A percentile compares a stretch with the other conserved stretches of the same genome.
Conservation (phyloP, 345 rosid genomes). For the Eucalyptus curtisii region DNA sequence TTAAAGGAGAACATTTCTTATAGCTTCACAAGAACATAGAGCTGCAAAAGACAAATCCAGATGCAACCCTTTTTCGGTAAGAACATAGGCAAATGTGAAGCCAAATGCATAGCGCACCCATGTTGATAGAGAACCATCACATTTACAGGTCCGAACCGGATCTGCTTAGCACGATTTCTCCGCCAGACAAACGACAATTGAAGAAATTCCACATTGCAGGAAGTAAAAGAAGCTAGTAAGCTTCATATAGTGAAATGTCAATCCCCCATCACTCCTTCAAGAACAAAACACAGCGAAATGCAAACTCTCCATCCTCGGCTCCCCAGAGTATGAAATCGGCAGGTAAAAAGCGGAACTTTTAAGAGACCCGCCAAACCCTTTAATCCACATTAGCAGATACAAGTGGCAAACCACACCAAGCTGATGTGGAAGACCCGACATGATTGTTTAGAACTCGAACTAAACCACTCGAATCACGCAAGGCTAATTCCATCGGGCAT, state of each 20-base stretch:
- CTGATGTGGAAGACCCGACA: not conserved
- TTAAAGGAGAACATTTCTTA: conserved; percentile 40
- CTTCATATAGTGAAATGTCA: not conserved
- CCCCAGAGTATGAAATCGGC: not conserved
- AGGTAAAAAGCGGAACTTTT: not conserved
- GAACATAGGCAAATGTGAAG: not conserved
- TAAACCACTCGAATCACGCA: not conserved
- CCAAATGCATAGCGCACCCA: not conserved
- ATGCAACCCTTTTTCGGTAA: not conserved
- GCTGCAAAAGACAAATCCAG: not conserved
- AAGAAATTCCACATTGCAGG: not conserved
- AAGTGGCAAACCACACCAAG: not conserved
- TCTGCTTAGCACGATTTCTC: not conserved
- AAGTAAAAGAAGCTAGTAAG: not conserved
- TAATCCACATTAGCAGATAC: not conserved
- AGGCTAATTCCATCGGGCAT: not conserved
- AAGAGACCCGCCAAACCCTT: not conserved
- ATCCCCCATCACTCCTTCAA: not conserved
- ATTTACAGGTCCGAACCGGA: not conserved
- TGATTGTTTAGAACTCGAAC: not conserved
- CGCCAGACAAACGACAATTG: not conserved
- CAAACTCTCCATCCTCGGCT: not conserved
- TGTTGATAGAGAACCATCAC: not conserved
- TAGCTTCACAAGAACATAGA: conserved; percentile 30
- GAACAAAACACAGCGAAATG: not conserved